Percentiles rank a stretch among this genome's conserved stretches.
Evolutionary conservation across 148 eudicot species (phyloP).

Genomic region (Pharnaceum exiguum): DNA sequence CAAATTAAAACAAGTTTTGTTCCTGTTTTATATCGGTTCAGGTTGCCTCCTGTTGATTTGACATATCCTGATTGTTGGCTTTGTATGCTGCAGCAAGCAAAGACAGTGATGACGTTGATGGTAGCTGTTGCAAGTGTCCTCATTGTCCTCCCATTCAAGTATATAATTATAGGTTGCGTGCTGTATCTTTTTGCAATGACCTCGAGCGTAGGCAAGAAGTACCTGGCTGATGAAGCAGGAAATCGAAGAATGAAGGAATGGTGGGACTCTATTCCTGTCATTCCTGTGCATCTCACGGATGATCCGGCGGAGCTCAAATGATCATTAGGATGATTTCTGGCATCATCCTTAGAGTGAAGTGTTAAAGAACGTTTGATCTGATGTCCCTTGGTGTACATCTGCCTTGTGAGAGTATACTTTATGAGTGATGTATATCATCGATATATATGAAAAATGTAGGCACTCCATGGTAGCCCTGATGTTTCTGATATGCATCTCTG

Average conservation of each 20-base stretch:
- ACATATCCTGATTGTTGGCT: neutral
- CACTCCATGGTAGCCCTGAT: no score
- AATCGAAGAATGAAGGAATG: slow-evolving; percentile 68
- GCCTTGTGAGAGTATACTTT: no score
- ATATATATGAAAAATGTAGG: no score
- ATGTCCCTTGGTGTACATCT: neutral
- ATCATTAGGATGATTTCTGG: neutral
- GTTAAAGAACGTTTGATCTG: neutral
- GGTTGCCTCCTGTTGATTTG: neutral
- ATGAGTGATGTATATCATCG: no score
- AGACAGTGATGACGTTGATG: slow-evolving; percentile 43
- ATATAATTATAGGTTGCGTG: slow-evolving; percentile 37
- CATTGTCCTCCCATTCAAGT: slow-evolving; percentile 64
- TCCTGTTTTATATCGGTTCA: no score
- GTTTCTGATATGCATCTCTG: no score
- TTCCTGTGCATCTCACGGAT: slow-evolving; percentile 58
- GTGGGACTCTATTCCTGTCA: slow-evolving; percentile 92
- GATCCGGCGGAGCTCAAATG: slow-evolving; percentile 11
- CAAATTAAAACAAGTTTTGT: no score
- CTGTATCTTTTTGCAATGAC: slow-evolving; percentile 36
- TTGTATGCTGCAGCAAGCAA: slow-evolving; percentile 56
- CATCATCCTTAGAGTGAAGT: neutral
- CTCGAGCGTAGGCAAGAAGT: slow-evolving; percentile 35
- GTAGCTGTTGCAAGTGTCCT: slow-evolving; percentile 43
- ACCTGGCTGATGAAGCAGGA: slow-evolving; percentile 33